phyloP scores from a whole-genome alignment of 768 basidiomycete species.

The Suillus luteus region DNA sequence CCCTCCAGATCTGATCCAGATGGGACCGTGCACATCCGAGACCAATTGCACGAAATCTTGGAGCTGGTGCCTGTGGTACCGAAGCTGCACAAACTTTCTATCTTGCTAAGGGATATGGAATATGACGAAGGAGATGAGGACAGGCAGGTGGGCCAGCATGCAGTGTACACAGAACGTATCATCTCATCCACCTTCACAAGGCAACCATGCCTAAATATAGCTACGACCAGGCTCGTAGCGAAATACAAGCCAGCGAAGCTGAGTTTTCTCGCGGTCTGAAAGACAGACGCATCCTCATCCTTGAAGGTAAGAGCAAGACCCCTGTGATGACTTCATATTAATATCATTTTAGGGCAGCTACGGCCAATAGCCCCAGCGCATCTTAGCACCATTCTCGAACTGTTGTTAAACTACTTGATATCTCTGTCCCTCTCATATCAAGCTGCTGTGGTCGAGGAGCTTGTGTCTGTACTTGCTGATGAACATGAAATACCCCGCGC shows the following conservation, averaged over 20 bases:
- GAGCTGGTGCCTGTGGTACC: constrained; percentile 83
- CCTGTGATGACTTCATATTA: constrained; percentile 6
- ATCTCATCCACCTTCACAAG: constrained; percentile 20
- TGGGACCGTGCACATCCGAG: constrained; percentile 66
- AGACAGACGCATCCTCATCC: constrained; percentile 68
- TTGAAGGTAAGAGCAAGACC: constrained; percentile 53
- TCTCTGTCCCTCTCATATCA: constrained; percentile 56
- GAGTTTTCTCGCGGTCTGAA: constrained; percentile 69
- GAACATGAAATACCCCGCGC: constrained; percentile 70
- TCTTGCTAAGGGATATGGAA: constrained; percentile 60
- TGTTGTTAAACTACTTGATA: constrained; percentile 74
- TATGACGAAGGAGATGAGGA: constrained; percentile 70
- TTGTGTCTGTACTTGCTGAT: constrained; percentile 61
- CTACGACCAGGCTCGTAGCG: constrained; percentile 59
- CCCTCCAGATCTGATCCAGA: constrained; percentile 39
- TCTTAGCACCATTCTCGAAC: constrained; percentile 70
- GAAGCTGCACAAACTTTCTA: constrained; percentile 64
- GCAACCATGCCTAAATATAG: constrained; percentile 43
- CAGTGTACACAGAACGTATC: neutral
- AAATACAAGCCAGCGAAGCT: constrained; percentile 80
- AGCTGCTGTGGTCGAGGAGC: constrained; percentile 56
- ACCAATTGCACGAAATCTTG: constrained; percentile 80
- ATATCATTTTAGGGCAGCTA: constrained; percentile 53
- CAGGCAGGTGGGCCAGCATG: constrained; percentile 26
- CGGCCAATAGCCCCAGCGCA: constrained; percentile 70